Percentiles rank a stretch among this genome's conserved stretches.
Conservation (phyloP, 495 filamentous ascomycete genomes). For the Aeminium ludgeri region DNA sequence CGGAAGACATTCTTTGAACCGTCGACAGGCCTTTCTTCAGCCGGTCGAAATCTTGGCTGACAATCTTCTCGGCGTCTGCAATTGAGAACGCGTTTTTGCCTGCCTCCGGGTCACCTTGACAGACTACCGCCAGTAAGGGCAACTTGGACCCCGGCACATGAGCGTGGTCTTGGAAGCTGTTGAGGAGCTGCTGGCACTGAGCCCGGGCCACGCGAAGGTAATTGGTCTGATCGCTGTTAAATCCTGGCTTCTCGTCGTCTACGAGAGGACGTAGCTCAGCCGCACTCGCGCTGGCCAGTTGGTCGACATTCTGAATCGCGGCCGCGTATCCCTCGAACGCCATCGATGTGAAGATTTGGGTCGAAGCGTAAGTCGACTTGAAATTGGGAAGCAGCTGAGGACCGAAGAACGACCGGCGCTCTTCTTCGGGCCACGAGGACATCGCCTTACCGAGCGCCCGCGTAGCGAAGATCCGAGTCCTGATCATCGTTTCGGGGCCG, state of each 20-base stretch:
- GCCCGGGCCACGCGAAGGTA: conserved; percentile 76
- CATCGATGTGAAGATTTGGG: conserved; percentile 68
- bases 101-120: conserved; percentile 80
- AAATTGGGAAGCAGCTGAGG: conserved; percentile 44
- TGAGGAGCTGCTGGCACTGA: conserved; percentile 76
- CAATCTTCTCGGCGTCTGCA: conserved; percentile 67
- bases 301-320: conserved; percentile 30
- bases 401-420: conserved; percentile 34
- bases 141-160: conserved; percentile 56
- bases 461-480: conserved; percentile 74
- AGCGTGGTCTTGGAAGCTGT: conserved; percentile 72
- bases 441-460: conserved; percentile 66
- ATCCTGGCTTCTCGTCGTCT: conserved; percentile 59
- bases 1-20: conserved; percentile 63
- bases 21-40: conserved; percentile 72
- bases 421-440: conserved; percentile 36
- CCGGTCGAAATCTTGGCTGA: conserved; percentile 65
- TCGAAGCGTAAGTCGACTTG: conserved; percentile 55
- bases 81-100: conserved; percentile 84
- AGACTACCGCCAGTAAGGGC: conserved; percentile 67
- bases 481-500: conserved; percentile 68
- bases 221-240: conserved; percentile 75
- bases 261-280: conserved; percentile 49
- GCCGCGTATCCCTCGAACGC: conserved; percentile 76
- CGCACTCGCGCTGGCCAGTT: conserved; percentile 26